A percentile compares a stretch with the other conserved stretches of the same genome.
phyloP scores from a whole-genome alignment of 2,329 filamentous ascomycete genomes.

The Colletotrichum zoysiae region DNA sequence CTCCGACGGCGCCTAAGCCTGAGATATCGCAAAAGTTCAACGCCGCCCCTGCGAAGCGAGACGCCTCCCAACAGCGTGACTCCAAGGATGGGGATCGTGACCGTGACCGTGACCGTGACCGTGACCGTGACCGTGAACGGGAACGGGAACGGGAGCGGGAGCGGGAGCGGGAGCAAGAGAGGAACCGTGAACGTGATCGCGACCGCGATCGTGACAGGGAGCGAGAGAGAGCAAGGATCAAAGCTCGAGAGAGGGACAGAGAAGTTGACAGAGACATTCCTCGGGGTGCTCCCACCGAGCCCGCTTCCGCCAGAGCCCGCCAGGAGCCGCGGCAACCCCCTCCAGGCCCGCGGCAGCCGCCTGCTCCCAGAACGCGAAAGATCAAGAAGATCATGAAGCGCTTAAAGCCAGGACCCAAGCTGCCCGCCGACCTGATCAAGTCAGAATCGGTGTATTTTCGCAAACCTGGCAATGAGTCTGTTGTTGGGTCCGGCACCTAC shows the following conservation, averaged over 20 bases:
- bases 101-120: conserved; percentile 49
- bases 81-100: conserved; percentile 31
- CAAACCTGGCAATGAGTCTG: conserved; percentile 97
- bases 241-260: conserved; percentile 53
- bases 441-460: conserved; percentile 94
- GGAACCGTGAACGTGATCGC: conserved; percentile 46
- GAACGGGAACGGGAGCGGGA: conserved; percentile 47
- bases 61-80: conserved; percentile 50
- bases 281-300: conserved; percentile 65
- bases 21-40: conserved; percentile 79
- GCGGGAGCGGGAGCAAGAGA: conserved; percentile 40
- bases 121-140: conserved; percentile 43
- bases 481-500: conserved; percentile 95
- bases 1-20: conserved; percentile 69
- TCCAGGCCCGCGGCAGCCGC: conserved; percentile 51
- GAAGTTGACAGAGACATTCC: conserved; percentile 61
- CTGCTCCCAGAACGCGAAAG: conserved; percentile 67
- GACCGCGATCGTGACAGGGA: conserved; percentile 51
- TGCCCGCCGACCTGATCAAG: conserved; percentile 78
- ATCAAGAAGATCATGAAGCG: conserved; percentile 78
- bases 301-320: conserved; percentile 61
- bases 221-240: conserved; percentile 50
- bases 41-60: conserved; percentile 67
- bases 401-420: conserved; percentile 76
- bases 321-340: conserved; percentile 51